Percentiles rank a stretch among this genome's conserved stretches.
Conservation (phyloP, 345 rosid species). For the Gossypium anomalum region DNA sequence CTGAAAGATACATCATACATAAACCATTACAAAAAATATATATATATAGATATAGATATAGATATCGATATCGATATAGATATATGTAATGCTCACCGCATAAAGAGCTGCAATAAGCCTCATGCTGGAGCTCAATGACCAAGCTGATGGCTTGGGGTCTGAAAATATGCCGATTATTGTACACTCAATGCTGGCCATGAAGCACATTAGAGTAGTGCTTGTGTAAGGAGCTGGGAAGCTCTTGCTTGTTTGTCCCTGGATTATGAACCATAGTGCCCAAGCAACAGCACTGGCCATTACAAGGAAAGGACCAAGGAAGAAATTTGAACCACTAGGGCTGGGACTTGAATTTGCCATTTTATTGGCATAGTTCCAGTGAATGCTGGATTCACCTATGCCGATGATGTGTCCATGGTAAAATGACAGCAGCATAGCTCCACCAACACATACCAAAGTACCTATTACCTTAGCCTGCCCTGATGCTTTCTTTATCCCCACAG, state of each 20-base stretch:
- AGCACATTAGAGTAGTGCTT: slow-evolving; percentile 62
- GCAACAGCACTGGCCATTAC: slow-evolving; percentile 51
- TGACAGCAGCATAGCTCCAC: slow-evolving; percentile 89
- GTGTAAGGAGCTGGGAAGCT: slow-evolving; percentile 84
- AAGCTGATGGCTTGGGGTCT: slow-evolving; percentile 38
- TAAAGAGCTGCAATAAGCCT: slow-evolving; percentile 62
- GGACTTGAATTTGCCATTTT: slow-evolving; percentile 23
- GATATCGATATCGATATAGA: too few species aligned
- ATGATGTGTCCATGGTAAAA: slow-evolving; percentile 72
- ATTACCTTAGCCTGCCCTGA: slow-evolving; percentile 76
- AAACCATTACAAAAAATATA: not conserved
- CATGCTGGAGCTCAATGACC: slow-evolving; percentile 58
- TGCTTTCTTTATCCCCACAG: slow-evolving; percentile 44
- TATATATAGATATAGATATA: too few species aligned
- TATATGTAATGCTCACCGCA: slow-evolving; percentile 34
- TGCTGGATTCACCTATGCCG: slow-evolving; percentile 51
- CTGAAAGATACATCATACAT: slow-evolving; percentile 27
- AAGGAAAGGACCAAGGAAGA: slow-evolving; percentile 57
- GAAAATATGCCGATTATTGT: slow-evolving; percentile 36
- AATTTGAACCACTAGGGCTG: slow-evolving; percentile 30
- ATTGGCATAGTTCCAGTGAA: slow-evolving; percentile 73
- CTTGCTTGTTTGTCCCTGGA: slow-evolving; percentile 62
- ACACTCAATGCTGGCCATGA: slow-evolving; percentile 67
- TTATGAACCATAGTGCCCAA: slow-evolving; percentile 77
- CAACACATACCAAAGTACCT: slow-evolving; percentile 74